Evolutionary conservation across 2,329 filamentous ascomycete genomes (phyloP).

Genomic region (Lasiodiplodia sp.): DNA sequence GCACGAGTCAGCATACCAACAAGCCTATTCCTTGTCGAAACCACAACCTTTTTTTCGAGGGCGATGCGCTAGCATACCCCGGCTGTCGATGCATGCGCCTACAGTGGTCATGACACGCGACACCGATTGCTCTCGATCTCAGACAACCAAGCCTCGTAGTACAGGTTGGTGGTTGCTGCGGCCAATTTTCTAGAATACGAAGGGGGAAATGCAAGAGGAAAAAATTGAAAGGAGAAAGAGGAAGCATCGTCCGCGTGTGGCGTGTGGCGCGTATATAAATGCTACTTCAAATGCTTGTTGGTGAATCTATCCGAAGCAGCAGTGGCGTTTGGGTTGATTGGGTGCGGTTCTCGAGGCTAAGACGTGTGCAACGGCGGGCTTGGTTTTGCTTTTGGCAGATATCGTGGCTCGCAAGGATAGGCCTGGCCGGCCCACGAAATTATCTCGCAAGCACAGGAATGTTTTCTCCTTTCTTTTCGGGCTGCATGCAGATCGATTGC

Average conservation of each 20-base stretch:
- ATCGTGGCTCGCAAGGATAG: neutral
- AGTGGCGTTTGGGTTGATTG: neutral
- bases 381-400: neutral
- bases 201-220: neutral
- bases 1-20: neutral
- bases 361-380: neutral
- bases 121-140: neutral
- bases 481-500: neutral
- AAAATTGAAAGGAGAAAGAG: neutral
- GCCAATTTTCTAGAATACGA: neutral
- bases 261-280: neutral
- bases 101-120: neutral
- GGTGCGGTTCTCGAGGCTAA: neutral
- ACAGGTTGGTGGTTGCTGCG: neutral
- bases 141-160: neutral
- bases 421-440: neutral
- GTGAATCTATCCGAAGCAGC: neutral
- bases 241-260: neutral
- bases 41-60: neutral
- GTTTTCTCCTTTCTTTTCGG: neutral
- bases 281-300: neutral
- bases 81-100: neutral
- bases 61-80: neutral
- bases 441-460: too few relatives aligned
- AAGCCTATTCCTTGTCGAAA: neutral